Evolutionary conservation across 305 asterid species (phyloP), one percentile per base, ranked within the genome.

Genomic region (Plantago coronopus): DNA sequence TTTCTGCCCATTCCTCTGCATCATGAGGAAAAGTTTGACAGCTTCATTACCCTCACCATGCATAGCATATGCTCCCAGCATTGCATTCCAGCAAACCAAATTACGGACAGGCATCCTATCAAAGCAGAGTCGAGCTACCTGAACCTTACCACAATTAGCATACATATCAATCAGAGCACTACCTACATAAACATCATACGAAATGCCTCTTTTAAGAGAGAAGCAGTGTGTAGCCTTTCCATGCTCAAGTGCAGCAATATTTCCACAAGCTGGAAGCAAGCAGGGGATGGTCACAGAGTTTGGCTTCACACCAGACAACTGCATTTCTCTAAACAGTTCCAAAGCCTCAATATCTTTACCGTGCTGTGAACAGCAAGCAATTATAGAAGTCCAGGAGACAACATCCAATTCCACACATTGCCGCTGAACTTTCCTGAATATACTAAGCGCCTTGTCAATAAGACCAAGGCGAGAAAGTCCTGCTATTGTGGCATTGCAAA

Each of bases 241-340:
- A 68, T 88, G 94, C 68, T 76, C 64, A 45, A 88, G 72, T 57
- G 95, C 96, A 10, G 96, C 93, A 53, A 86, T 81, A 69, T 85
- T 88, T 27, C 96, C 95, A 77, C 95, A 91, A 59, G 95, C 98
- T 1, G 98, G 88, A 75, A 91, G 96, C 87, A 88, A 51, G 74
- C 93, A 82, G 69, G 98, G 85, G 65, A 88, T 80, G 22, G 98
- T 91, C 53, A 88, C 77, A 23, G 73, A 65, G 55, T 91, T 91
- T 15, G 98, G 96, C 60, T 68, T 76, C 72, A 91, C 83, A 40
- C 85, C 88, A 21, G 78, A 77, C 27, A 56, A 59, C 73, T 81
- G 93, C 98, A 91, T 88, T 71, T 80, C 94, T 76, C 95, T 78
- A 53, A 84, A 88, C 63, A 91, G 79, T 44, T 86, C 79, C 71